Evolutionary conservation across 192 early-diverging fungal genomes (phyloP).

Genomic region (Backusella sp.): DNA sequence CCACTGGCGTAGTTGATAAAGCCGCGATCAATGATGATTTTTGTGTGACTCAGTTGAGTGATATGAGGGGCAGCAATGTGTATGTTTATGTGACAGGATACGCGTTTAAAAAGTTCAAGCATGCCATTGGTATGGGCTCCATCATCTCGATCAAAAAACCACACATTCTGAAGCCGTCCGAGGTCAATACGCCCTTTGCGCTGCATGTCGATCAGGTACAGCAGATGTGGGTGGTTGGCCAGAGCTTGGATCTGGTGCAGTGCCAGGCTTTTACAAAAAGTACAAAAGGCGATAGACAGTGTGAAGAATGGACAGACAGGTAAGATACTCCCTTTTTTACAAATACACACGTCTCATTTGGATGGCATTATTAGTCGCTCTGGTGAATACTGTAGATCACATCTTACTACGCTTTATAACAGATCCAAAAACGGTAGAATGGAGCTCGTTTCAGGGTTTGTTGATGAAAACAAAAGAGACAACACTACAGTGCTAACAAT

Average conservation of each 20-base stretch:
- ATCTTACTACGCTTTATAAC: constrained; percentile 14
- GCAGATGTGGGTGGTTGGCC: constrained; percentile 21
- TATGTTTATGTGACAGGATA: constrained; percentile 19
- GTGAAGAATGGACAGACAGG: constrained; percentile 19
- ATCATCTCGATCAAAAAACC: constrained; percentile 12
- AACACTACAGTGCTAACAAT: background rate
- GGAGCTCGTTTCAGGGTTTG: constrained; percentile 30
- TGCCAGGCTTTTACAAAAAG: constrained; percentile 2
- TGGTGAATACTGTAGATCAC: constrained; percentile 22
- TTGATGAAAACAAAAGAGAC: background rate
- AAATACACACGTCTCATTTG: background rate
- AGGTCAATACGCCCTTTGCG: constrained; percentile 7
- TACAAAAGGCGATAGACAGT: background rate
- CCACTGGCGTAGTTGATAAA: constrained; percentile 16
- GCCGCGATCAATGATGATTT: background rate
- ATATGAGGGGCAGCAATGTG: constrained; percentile 9
- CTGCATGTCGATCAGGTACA: constrained; percentile 14
- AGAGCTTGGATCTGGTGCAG: constrained; percentile 17
- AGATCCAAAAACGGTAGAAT: constrained; percentile 22
- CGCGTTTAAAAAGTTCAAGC: background rate
- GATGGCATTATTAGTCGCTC: constrained; percentile 10
- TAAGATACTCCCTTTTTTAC: background rate
- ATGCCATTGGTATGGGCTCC: constrained; percentile 4
- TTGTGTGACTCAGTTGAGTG: constrained; percentile 10
- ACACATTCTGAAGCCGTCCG: constrained; percentile 4